Percentiles rank a stretch among this genome's conserved stretches.
phyloP scores from a whole-genome alignment of 192 early-diverging fungal species.

The Gamsiella multidivaricata region DNA sequence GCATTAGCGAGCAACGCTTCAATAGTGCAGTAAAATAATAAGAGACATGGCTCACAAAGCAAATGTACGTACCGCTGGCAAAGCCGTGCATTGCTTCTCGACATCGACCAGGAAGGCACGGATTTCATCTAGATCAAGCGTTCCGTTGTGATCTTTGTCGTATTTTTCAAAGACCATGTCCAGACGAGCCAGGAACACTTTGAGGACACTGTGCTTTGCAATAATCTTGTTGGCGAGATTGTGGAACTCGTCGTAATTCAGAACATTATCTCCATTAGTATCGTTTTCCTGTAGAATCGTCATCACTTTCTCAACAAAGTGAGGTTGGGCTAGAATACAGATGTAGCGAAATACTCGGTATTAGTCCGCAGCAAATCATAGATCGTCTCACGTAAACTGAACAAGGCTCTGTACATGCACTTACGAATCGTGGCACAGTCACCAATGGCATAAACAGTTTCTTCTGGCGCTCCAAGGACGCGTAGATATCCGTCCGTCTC shows the following conservation, averaged over 20 bases:
- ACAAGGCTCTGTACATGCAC: too few relatives aligned
- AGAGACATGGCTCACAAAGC: not conserved
- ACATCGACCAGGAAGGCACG: constrained; percentile 59
- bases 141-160: constrained; percentile 62
- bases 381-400: not conserved
- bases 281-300: constrained; percentile 61
- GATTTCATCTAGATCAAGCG: constrained; percentile 64
- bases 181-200: constrained; percentile 62
- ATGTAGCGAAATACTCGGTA: not conserved
- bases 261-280: constrained; percentile 55
- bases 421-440: constrained; percentile 76
- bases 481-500: constrained; percentile 67
- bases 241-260: constrained; percentile 66
- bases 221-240: constrained; percentile 53
- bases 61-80: constrained; percentile 61
- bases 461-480: constrained; percentile 64
- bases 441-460: constrained; percentile 74
- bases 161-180: constrained; percentile 58
- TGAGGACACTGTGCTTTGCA: constrained; percentile 62
- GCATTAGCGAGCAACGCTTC: too few relatives aligned
- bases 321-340: constrained; percentile 65
- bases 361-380: too few relatives aligned
- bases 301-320: constrained; percentile 60
- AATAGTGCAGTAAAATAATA: not conserved
- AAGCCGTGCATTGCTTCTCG: constrained; percentile 62